Base-by-base conservation (phyloP, 2,329 filamentous ascomycete genomes). In the Penicillium sp. region DNA sequence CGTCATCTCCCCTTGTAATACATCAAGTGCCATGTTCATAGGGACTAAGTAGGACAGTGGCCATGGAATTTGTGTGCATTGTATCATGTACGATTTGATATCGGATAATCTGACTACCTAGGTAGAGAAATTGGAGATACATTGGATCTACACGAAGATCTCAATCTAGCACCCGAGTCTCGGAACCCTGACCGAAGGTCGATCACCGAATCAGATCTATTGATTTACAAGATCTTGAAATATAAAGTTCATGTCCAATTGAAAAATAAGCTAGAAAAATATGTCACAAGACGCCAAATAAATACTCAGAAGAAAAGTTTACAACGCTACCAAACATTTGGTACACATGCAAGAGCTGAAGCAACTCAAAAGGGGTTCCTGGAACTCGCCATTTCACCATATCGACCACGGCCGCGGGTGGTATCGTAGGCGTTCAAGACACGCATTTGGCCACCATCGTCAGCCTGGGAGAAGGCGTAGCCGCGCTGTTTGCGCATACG, bases 401-500 rank as follows among this genome's bases (percentile, higher is more conserved):
- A 97, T 54, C 87, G 77, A 40, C 93, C 93, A 75, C 93, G 81
- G 66, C 89, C 82, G 68, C 86, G 85, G 53, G 93, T 98, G 42
- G 93, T 98, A 73, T 98, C 93, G 72, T 98, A 98, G 52, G 93
- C 93, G 73, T 96, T 91, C 64, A 98, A 77, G 53, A 98, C 87
- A 59, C 91, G 81, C 58, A 91, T 95, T 73, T 97, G 93, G 24
- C 69, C 71, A 61, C 85, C 89, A 70, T 98, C 93, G 67, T 98
- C 93, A 48, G 91, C 94, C 71, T 96, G 90, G 59, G 89, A 95
- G 72, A 98, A 98, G 52, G 93, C 93, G 66, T 98, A 98, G 27
- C 93, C 93, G 64, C 93, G 86, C 74, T 98, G 93, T 74, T 98
- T 98, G 67, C 93, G 89, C 93, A 97, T 98, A 55, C 93, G 87